Conservation (phyloP, 2,329 filamentous ascomycete species). For the Coniochaeta sp. region DNA sequence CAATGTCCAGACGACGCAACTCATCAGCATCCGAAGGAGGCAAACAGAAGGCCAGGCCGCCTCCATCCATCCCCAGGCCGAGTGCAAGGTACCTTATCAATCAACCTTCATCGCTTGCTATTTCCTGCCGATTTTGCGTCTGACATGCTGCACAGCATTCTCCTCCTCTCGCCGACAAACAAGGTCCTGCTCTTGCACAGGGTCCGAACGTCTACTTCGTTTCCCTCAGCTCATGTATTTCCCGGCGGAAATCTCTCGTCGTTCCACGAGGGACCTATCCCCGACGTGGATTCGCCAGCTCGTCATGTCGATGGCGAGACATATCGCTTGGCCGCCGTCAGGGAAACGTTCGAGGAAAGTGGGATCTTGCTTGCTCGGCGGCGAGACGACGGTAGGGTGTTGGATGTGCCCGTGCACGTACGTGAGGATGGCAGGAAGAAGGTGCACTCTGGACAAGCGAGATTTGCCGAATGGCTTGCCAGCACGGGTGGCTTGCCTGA, state of each 20-base stretch:
- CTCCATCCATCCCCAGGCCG: constrained; percentile 42
- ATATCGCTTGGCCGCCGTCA: constrained; percentile 77
- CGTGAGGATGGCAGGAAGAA: constrained; percentile 58
- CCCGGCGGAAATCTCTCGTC: constrained; percentile 79
- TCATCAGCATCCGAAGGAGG: not conserved
- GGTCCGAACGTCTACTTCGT: constrained; percentile 73
- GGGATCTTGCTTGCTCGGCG: constrained; percentile 69
- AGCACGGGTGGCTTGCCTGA: constrained; percentile 55
- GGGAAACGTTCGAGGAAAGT: constrained; percentile 93
- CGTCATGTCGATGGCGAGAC: constrained; percentile 64
- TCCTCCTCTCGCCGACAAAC: constrained; percentile 80
- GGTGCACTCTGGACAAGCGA: constrained; percentile 59
- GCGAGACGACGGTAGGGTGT: constrained; percentile 28
- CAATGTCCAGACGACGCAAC: not conserved
- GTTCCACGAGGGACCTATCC: constrained; percentile 63
- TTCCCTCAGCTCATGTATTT: constrained; percentile 90
- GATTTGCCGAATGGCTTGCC: constrained; percentile 59
- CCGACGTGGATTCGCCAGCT: constrained; percentile 34
- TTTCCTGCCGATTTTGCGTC: not conserved
- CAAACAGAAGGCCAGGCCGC: constrained; percentile 15
- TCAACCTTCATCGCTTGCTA: not conserved
- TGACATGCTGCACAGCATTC: constrained; percentile 46
- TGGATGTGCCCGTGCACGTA: constrained; percentile 53
- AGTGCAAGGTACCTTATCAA: constrained; percentile 51
- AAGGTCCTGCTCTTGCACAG: constrained; percentile 84